Percentiles rank a stretch among this genome's conserved stretches.
Conservation (phyloP, 2,329 filamentous ascomycete genomes). For the Lomentospora prolificans region DNA sequence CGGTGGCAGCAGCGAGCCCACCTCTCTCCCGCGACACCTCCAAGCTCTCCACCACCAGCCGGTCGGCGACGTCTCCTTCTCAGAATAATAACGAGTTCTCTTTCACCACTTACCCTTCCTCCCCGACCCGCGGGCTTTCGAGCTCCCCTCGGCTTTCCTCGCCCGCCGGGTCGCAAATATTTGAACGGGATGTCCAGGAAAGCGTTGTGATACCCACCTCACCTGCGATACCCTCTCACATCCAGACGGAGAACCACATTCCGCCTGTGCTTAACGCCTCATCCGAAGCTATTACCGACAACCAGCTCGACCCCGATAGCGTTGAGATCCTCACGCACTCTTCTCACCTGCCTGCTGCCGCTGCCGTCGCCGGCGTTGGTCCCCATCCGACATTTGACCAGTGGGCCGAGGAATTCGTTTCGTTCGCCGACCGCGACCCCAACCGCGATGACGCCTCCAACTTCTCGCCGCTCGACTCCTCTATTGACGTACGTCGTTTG, state of each 20-base stretch:
- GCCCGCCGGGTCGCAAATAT: constrained; percentile 72
- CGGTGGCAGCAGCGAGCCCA: constrained; percentile 7
- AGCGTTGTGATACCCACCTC: constrained; percentile 59
- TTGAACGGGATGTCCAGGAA: constrained; percentile 92
- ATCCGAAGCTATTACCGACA: constrained; percentile 83
- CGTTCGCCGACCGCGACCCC: constrained; percentile 36
- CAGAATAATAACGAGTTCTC: constrained; percentile 27
- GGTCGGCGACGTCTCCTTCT: constrained; percentile 31
- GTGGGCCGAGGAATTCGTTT: constrained; percentile 49
- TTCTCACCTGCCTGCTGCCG: constrained; percentile 68
- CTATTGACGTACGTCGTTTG: constrained; percentile 66
- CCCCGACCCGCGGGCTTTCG: constrained; percentile 56
- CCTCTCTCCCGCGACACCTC: constrained; percentile 20
- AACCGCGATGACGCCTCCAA: constrained; percentile 53
- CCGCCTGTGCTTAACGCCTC: constrained; percentile 85
- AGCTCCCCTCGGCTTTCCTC: constrained; percentile 68
- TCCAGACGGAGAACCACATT: constrained; percentile 89
- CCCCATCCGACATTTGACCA: constrained; percentile 27
- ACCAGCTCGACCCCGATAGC: constrained; percentile 71
- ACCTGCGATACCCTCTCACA: constrained; percentile 84
- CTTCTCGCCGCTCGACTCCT: constrained; percentile 63
- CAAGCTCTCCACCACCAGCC: constrained; percentile 25
- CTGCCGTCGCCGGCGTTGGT: constrained; percentile 47
- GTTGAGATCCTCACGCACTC: constrained; percentile 89
- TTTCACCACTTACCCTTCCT: constrained; percentile 41